Base-by-base conservation (phyloP, 371 early-diverging fungal genomes). In the Ordospora colligata region DNA sequence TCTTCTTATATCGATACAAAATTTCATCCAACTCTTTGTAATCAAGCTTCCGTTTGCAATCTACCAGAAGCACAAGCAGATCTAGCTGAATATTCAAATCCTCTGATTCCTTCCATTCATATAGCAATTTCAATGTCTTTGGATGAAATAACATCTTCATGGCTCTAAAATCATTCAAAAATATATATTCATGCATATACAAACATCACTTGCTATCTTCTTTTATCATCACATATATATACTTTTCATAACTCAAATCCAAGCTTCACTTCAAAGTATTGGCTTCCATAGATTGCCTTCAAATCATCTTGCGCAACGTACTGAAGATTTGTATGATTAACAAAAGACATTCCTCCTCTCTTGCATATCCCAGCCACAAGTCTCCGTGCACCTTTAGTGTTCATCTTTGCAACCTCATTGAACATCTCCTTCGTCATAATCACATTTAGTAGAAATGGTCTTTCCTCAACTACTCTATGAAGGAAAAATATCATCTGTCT, bases 361-460 rank as follows among this genome's bases (percentile, higher is more conserved):
- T 37, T 22, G 23, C 74, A 53, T 21, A 67, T 45, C 44, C 12
- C 53, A 58, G 54, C 32, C 40, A 50, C 8, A 32, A 74, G 58
- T 5, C 37, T 53, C n/a, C 25, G 42, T 19, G 14, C 45, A 10
- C 5, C 52, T 8, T 53, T 45, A 9, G 51, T 22, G 5, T 58
- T 14, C 17, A 19, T 43, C 12, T 8, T 27, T 12, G 58, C 67
- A 42, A 67, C 37, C 44, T 54, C 47, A 21, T 50, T 67, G 64
- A 76, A 76, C 44, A 43, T 53, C 17, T 70, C 40, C n/a, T 27
- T 70, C 21, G 25, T 44, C 14, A 76, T n/a, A 9, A 76, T 44
- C 9, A 76, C 25, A 19, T 63, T 64, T n/a, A 64, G 17, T 9
- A 76, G 40, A 64, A 76, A 76, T 12, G 76, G 70, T 14, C 76